Evolutionary conservation across 1,284 basidiomycete species (phyloP).

Genomic region (Taiwanofungus camphoratus): DNA sequence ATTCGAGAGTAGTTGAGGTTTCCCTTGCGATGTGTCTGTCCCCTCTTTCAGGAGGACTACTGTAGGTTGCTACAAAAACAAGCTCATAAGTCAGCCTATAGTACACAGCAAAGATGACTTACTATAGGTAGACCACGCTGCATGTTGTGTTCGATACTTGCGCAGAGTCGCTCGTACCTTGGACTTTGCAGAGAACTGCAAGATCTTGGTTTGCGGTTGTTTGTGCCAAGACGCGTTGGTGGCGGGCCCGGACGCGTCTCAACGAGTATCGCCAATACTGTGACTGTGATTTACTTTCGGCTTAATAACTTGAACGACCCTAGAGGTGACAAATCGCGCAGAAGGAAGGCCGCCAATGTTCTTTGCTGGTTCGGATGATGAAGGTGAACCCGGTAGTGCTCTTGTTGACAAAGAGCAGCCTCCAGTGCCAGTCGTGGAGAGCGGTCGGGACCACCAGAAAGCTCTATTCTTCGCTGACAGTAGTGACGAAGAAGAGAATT

Average conservation of each 20-base stretch:
- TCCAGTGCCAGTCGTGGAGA: background rate
- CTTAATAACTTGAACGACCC: no score
- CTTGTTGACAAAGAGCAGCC: slow-evolving; percentile 3
- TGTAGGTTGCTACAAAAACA: slow-evolving; percentile 74
- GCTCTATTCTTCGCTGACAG: slow-evolving; percentile 52
- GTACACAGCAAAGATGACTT: slow-evolving; percentile 5
- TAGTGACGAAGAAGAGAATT: slow-evolving; percentile 49
- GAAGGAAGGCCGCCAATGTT: no score
- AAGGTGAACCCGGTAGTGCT: slow-evolving; percentile 11
- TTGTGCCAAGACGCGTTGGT: slow-evolving; percentile 23
- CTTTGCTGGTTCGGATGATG: slow-evolving; percentile 34
- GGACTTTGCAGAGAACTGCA: background rate
- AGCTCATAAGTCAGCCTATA: slow-evolving; percentile 1
- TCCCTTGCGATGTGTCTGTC: slow-evolving; percentile 96
- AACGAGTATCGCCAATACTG: slow-evolving; percentile 2
- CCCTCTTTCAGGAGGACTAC: slow-evolving; percentile 92
- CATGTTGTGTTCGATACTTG: slow-evolving; percentile 45
- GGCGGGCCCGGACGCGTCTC: slow-evolving; percentile 17
- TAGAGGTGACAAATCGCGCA: no score
- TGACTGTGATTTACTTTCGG: no score
- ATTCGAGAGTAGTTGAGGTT: slow-evolving; percentile 90
- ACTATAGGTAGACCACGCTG: slow-evolving; percentile 73
- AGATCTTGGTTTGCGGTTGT: slow-evolving; percentile 12
- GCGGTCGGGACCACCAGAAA: background rate
- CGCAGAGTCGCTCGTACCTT: background rate